Conservation (phyloP, 108 stramenopile species). For the Cyclotella choctawhatcheeana region DNA sequence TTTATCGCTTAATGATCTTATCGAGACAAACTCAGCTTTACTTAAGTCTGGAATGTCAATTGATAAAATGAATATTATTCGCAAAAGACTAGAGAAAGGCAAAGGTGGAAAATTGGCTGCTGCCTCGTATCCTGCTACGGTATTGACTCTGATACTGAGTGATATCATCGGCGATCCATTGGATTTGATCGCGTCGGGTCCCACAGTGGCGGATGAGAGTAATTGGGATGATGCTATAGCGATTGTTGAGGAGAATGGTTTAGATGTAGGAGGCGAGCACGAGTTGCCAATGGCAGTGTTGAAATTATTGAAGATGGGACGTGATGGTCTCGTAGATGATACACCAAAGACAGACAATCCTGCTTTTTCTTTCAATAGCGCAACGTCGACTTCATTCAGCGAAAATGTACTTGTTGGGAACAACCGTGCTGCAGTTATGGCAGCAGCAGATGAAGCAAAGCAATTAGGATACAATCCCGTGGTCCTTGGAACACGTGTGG, state of each 20-base stretch:
- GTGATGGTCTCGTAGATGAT: conserved; percentile 52
- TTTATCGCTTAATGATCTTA: conserved; percentile 69
- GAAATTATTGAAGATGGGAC: conserved; percentile 32
- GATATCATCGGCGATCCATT: conserved; percentile 91
- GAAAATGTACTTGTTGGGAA: conserved; percentile 81
- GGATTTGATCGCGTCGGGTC: conserved; percentile 88
- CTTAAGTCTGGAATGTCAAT: conserved; percentile 83
- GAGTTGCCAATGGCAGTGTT: conserved; percentile 37
- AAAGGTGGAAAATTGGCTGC: conserved; percentile 81
- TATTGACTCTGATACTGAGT: conserved; percentile 68
- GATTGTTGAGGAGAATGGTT: conserved; percentile 61
- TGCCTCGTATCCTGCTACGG: conserved; percentile 61
- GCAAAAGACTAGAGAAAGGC: conserved; percentile 78
- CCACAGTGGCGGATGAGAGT: conserved; percentile 79
- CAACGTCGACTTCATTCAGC: conserved; percentile 14
- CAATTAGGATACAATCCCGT: conserved; percentile 75
- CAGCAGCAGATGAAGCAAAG: conserved; percentile 71
- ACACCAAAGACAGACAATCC: conserved; percentile 58
- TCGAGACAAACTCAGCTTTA: conserved; percentile 59
- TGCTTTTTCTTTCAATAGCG: conserved; percentile 43
- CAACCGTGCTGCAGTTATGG: conserved; percentile 75
- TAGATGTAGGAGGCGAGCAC: conserved; percentile 44
- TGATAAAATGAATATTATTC: conserved; percentile 84
- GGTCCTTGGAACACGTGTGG: conserved; percentile 73
- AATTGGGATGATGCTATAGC: conserved; percentile 60